phyloP scores from a whole-genome alignment of 2,329 filamentous ascomycete genomes.

The Diplocarpon rosae region DNA sequence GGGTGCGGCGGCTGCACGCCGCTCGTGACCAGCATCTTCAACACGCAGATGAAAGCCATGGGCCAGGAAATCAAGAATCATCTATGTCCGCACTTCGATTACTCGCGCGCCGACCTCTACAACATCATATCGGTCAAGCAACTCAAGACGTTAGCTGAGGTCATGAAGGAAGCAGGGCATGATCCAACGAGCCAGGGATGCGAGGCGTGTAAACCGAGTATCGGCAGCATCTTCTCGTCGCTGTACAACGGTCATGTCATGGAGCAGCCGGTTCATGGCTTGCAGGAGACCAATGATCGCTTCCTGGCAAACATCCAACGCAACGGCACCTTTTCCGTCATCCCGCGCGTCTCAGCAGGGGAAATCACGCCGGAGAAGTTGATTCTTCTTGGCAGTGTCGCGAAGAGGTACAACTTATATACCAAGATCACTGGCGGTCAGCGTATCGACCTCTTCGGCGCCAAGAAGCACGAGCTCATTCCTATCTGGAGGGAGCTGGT shows the following conservation, averaged over 20 bases:
- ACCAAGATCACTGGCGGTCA: slow-evolving; percentile 90
- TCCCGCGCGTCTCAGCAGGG: slow-evolving; percentile 71
- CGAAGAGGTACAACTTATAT: slow-evolving; percentile 74
- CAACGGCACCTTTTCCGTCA: slow-evolving; percentile 81
- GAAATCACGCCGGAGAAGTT: slow-evolving; percentile 84
- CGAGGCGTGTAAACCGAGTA: slow-evolving; percentile 74
- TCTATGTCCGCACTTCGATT: slow-evolving; percentile 72
- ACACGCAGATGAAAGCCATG: slow-evolving; percentile 74
- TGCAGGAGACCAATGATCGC: slow-evolving; percentile 85
- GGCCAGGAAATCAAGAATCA: slow-evolving; percentile 82
- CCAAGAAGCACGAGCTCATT: slow-evolving; percentile 74
- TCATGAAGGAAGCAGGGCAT: slow-evolving; percentile 70
- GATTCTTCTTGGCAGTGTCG: slow-evolving; percentile 72
- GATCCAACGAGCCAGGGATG: slow-evolving; percentile 66
- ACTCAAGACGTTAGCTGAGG: slow-evolving; percentile 57
- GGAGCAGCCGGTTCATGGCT: slow-evolving; percentile 55
- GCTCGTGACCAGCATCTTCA: slow-evolving; percentile 81
- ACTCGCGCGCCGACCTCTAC: slow-evolving; percentile 80
- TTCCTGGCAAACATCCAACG: slow-evolving; percentile 85
- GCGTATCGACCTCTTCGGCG: slow-evolving; percentile 87
- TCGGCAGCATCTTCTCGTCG: slow-evolving; percentile 71
- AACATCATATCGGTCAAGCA: slow-evolving; percentile 78
- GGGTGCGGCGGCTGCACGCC: slow-evolving; percentile 88
- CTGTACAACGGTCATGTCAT: slow-evolving; percentile 79
- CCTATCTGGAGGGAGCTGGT: slow-evolving; percentile 74